Percentiles rank a stretch among this genome's conserved stretches.
Evolutionary conservation across 1,139 yeast species (phyloP).

Genomic region (Debaryomyces coudertii): DNA sequence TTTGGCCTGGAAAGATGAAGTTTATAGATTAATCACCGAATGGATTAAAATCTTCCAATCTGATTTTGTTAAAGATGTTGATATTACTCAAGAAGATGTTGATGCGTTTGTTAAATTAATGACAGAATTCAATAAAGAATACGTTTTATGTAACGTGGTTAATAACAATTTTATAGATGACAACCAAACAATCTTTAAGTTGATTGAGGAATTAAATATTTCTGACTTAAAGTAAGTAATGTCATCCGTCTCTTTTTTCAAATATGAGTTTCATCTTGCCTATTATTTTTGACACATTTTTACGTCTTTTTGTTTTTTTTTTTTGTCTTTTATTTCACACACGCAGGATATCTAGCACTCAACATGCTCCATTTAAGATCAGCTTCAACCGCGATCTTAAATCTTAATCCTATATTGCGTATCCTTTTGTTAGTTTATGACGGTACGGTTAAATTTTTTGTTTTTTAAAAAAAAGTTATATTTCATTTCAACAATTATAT

Average conservation of each 20-base stretch:
- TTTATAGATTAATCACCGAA: constrained; percentile 77
- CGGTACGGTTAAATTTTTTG: constrained; percentile 22
- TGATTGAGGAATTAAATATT: constrained; percentile 33
- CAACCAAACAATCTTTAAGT: constrained; percentile 50
- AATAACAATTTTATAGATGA: constrained; percentile 76
- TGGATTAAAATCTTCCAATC: constrained; percentile 66
- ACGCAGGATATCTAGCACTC: constrained; percentile 25
- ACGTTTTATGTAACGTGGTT: constrained; percentile 83
- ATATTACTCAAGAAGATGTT: constrained; percentile 33
- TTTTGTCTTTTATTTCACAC: constrained; percentile 25
- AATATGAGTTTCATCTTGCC: constrained; percentile 4
- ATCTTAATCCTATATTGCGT: constrained; percentile 14
- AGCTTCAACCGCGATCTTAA: constrained; percentile 22
- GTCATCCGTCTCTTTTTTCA: neutral
- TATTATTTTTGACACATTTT: constrained; percentile 6
- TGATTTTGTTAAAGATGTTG: constrained; percentile 43
- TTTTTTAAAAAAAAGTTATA: constrained; percentile 18
- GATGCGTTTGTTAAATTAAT: constrained; percentile 45
- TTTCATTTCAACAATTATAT: constrained; percentile 30
- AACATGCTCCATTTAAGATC: constrained; percentile 27
- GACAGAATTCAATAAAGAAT: constrained; percentile 54
- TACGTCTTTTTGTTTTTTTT: constrained; percentile 8
- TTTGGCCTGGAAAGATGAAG: constrained; percentile 97
- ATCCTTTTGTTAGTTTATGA: constrained; percentile 16
- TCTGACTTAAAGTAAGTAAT: constrained; percentile 19